Base-by-base conservation (phyloP, 495 filamentous ascomycete species). In the Xylaria palmicola region DNA sequence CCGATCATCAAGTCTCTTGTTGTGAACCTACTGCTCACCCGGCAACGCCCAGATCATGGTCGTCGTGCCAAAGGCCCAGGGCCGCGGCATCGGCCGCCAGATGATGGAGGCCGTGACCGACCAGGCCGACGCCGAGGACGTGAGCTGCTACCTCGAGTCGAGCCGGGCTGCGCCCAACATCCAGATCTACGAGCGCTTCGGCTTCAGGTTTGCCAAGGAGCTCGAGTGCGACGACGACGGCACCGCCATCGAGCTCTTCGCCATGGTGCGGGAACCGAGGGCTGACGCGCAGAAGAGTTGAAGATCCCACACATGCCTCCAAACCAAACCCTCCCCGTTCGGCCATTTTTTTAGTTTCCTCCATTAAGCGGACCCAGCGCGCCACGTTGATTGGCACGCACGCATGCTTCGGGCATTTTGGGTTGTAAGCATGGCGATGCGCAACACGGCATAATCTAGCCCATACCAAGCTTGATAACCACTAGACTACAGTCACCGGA, bases 81-180 rank as follows among this genome's bases (percentile, higher is more conserved):
- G 83, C 2, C 81, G 74, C 68, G 86, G 87, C 0, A 76, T 89
- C 4, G 87, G 86, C 4, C 80, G 80, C 59, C 72, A 74, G 57
- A 71, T 90, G 52, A 83, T 88, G 68, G 73, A 83, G 66, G 70
- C 76, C 34, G 83, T 89, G 4, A 83, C 84, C 32, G 72, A 80
- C 54, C 70, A 68, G 63, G 87, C 87, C 10, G 86, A 89, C 65
- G 64, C 63, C 20, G 85, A 88, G 67, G 81, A 82, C 1, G 78
- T 79, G 69, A 75, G 75, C 34, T 88, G 85, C 65, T 90, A 89
- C 65, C 72, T 90, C 59, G 86, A 90, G 68, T 86, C 83, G 48
- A 85, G 81, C 59, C 79, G 84, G 59, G 80, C 80, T 39, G 77
- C 79, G 58, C 86, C 86, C 22, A 90, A 89, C 66, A 72, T 87